Base-by-base conservation (phyloP, 352 stramenopile species). In the Globisporangium megalacanthum region DNA sequence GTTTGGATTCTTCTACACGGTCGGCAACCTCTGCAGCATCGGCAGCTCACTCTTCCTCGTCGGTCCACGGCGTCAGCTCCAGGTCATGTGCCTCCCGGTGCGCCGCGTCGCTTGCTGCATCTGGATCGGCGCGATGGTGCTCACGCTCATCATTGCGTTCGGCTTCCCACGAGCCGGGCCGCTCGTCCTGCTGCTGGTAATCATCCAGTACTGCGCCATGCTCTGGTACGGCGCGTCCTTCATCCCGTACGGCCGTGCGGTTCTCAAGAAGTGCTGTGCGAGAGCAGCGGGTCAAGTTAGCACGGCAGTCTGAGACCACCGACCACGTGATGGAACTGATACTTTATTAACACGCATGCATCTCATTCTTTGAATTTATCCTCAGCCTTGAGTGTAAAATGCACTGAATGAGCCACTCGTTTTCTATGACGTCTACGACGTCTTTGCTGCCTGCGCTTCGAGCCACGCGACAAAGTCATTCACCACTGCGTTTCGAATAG, bases 1-100 rank as follows among this genome's bases (percentile, higher is more conserved):
- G 58, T 94, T 94, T 62, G 83, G 69, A 20, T 94, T 94, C 69
- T 92, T 94, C 64, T 94, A 94, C 62, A 92, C 82, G 13, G 61
- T 94, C 33, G 80, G 83, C n/a, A 89, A 74, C 54, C 70, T 94
- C 20, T 86, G 77, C 65, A 87, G 77, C 41, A 88, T 94, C 47
- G 80, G 81, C 49, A 88, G 73, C 22, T 94, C 83, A 31, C 66
- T 92, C 19, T 94, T 94, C 56, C 70, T 94, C 42, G 77, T 90
- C 13, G 81, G 83, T 0, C 83, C 83, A 10, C 64, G 64, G 64
- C 58, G 79, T 9, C 83, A 94, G 67, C 52, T 89, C 47, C 80
- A 88, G 58, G 76, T 94, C 58, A 94, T 94, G 83, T 94, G 81
- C 54, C 78, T 91, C 75, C 83, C 83, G 4, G 76, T 94, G 48